Evolutionary conservation across 2,329 filamentous ascomycete genomes (phyloP).

Genomic region (Coleophoma crateriformis): DNA sequence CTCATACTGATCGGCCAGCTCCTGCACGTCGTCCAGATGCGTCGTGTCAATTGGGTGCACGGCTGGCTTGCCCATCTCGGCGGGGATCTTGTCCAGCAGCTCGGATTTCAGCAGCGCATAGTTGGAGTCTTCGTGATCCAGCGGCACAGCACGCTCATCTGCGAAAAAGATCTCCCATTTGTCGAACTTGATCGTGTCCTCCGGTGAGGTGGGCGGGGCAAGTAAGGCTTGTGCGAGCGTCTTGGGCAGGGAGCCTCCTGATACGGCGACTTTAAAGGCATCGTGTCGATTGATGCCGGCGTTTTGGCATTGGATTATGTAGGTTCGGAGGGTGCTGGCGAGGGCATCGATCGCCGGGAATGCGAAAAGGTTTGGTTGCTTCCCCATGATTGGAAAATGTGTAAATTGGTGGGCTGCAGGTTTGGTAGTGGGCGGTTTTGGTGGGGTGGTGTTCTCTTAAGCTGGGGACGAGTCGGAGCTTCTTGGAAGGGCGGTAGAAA

Average conservation of each 20-base stretch:
- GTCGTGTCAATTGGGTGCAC: conserved; percentile 74
- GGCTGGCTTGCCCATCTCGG: conserved; percentile 53
- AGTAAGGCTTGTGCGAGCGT: conserved; percentile 83
- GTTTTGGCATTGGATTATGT: conserved; percentile 77
- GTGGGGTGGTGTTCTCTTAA: not conserved
- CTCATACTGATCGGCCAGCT: conserved; percentile 92
- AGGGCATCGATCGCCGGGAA: conserved; percentile 68
- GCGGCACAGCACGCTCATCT: conserved; percentile 90
- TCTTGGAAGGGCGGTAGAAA: too few species aligned
- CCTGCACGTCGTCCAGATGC: conserved; percentile 70
- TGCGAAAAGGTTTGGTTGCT: conserved; percentile 66
- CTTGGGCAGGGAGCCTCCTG: conserved; percentile 87
- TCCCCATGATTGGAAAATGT: conserved; percentile 13
- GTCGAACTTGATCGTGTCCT: conserved; percentile 68
- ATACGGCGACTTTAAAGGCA: conserved; percentile 86
- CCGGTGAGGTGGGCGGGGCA: conserved; percentile 34
- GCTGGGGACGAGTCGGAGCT: not conserved
- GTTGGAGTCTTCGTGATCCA: conserved; percentile 91
- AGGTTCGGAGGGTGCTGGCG: conserved; percentile 71
- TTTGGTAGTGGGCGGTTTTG: conserved; percentile 7
- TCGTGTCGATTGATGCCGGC: conserved; percentile 74
- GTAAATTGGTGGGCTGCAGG: not conserved
- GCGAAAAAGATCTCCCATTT: conserved; percentile 99
- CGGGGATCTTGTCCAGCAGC: conserved; percentile 81
- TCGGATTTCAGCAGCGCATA: conserved; percentile 84